These are phyloP conservation scores for Chaetomiaceae sp. DNA, from an alignment of 2,329 filamentous ascomycete genomes.

Conservation along the genomic window DNA sequence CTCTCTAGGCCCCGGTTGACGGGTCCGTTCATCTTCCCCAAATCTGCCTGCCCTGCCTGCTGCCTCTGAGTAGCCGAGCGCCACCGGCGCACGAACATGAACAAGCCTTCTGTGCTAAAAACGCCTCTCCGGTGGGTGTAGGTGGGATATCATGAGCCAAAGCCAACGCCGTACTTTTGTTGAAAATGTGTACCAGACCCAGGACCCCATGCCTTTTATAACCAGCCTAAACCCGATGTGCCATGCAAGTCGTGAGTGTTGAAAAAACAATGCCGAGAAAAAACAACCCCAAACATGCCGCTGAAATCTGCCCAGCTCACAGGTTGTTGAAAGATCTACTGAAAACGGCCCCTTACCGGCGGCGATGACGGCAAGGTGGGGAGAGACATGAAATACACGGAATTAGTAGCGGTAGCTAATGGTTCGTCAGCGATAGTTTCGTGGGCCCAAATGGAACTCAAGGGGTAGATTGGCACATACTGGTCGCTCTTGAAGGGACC, in stretches of 20 bases:
- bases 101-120: conserved; percentile 29
- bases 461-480: conserved; percentile 45
- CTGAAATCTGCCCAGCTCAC: conserved; percentile 17
- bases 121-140: conserved; percentile 27
- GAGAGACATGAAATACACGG: conserved; percentile 12
- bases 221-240: conserved; percentile 26
- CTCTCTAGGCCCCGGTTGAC: conserved; percentile 37
- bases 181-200: conserved; percentile 31
- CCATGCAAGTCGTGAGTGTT: conserved; percentile 28
- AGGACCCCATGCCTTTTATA: conserved; percentile 24
- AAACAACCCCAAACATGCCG: conserved; percentile 19
- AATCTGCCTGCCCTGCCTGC: too few species aligned
- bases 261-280: conserved; percentile 22
- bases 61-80: conserved; percentile 28
- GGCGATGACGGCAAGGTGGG: background rate
- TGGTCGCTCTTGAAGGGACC: conserved; percentile 96
- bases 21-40: conserved; percentile 29
- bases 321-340: conserved; percentile 23
- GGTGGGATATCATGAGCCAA: conserved; percentile 31
- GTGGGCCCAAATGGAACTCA: background rate
- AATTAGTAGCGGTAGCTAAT: conserved; percentile 63
- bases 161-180: conserved; percentile 34
- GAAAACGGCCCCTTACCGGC: conserved; percentile 6
- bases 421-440: conserved; percentile 25
- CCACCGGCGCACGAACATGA: conserved; percentile 20